phyloP scores from a whole-genome alignment of 2,329 filamentous ascomycete species.

The Calycina marina region DNA sequence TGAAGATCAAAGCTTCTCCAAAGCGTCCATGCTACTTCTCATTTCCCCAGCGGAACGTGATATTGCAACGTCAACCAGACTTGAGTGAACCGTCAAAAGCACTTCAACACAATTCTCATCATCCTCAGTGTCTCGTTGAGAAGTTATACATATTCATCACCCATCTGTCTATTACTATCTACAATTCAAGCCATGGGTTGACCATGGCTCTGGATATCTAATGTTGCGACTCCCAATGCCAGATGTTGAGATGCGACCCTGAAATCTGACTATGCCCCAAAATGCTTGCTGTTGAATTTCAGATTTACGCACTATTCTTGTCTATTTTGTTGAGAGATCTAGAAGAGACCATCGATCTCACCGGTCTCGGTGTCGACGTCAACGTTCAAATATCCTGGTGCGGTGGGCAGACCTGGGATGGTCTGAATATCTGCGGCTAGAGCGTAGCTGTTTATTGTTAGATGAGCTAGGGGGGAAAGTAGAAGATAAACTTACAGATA shows the following conservation, averaged over 20 bases:
- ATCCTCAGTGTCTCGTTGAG: too few relatives aligned
- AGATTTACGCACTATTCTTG: slow-evolving; percentile 2
- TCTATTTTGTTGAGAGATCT: slow-evolving; percentile 22
- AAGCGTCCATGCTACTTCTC: too few relatives aligned
- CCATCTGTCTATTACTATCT: too few relatives aligned
- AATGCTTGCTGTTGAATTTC: slow-evolving; percentile 12
- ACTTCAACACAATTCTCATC: too few relatives aligned
- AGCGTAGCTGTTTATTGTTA: slow-evolving; percentile 51
- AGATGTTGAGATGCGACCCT: slow-evolving; percentile 12
- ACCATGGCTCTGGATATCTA: slow-evolving; percentile 11
- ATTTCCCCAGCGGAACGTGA: too few relatives aligned
- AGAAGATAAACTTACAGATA: slow-evolving; percentile 50
- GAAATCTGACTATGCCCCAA: slow-evolving; percentile 15
- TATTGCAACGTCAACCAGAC: too few relatives aligned
- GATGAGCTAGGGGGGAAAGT: slow-evolving; percentile 7
- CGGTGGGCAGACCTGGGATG: slow-evolving; percentile 87
- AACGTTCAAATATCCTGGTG: slow-evolving; percentile 89
- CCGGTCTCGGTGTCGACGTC: slow-evolving; percentile 73
- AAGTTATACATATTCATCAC: too few relatives aligned
- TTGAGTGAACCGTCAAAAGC: too few relatives aligned
- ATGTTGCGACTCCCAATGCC: slow-evolving; percentile 5
- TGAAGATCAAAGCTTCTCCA: too few relatives aligned
- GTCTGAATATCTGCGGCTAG: slow-evolving; percentile 96
- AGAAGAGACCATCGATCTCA: slow-evolving; percentile 82
- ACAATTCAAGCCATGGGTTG: slow-evolving; percentile 11